Evolutionary conservation across 1,139 yeast genomes (phyloP), one percentile per base, ranked within the genome.

Genomic region (Wickerhamiella infanticola): DNA sequence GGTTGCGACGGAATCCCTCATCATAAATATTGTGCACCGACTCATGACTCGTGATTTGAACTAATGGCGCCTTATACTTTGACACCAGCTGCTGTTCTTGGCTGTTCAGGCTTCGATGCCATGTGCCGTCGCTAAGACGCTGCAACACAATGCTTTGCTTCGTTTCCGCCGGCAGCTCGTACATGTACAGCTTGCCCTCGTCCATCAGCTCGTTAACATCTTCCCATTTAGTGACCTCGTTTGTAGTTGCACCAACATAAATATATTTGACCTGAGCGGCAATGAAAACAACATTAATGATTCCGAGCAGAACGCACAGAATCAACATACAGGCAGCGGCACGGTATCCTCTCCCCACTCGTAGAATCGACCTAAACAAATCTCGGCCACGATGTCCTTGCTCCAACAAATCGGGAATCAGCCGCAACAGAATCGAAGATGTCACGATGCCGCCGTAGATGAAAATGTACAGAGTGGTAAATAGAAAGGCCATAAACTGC

Each of bases 231-330:
- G 72, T 76, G 8, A 78, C 68, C 63, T 90, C 98, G 58, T 83
- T 88, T 1, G 95, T 85, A n/a, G 97, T 86, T 53, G 81, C 81
- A 0, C 98, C 98, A 38, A 79, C 68, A 53, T 75, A 77, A 3
- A 84, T 65, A 56, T 78, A 73, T 47, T 75, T 63, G 24, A 81
- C 39, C 53, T 84, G 95, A 51, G 81, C 73, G 1, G 61, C 64
- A 0, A 78, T 58, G 60, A 88, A 88, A 41, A 77, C 66, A 0
- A 63, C 53, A 8, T 79, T 70, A 8, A 85, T 66, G 0, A 79
- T 58, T 8, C 71, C 63, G 49, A 84, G 72, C 11, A 75, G 58
- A 0, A 65, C 56, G 48, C 85, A 76, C 23, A 85, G 58, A 6
- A 79, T 56, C 29, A 74, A 59, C 43, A 79, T 62, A 5, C 72